Base-by-base conservation (phyloP, 257 asterid genomes). In the Nicotiana noctiflora region DNA sequence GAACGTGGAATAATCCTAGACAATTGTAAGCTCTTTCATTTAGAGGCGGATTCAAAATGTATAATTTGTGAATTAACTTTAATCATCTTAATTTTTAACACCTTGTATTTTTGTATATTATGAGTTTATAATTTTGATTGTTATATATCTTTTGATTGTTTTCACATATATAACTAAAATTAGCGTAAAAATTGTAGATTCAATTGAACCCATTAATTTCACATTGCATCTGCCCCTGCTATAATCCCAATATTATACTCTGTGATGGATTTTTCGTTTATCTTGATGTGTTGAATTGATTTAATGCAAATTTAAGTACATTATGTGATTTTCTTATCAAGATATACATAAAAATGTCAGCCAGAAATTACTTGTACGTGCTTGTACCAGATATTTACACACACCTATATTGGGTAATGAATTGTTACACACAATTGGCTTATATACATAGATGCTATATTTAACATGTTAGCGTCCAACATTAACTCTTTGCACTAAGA, bases 1-100 rank as follows among this genome's bases (percentile, higher is more conserved):
- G 52, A 37, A 11, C 40, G 56, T 68, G 32, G 6, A 34, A 67
- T 4, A 53, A 5, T n/a, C 55, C 31, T 68, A 37, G 76, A 19
- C 55, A 67, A n/a, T 2, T 67, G 9, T 19, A 67, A n/a, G 29
- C 10, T 67, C 18, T 68, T 19, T 19, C 56, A 0, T 68, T 5
- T 0, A 10, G 0, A 7, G 6, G 49, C 11, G 10, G 17, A 4
- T 37, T 2, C 10, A 34, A 0, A 0, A 40, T n/a, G 19, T 68
- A 40, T 68, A 19, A 19, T 19, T 19, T 5, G 44, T 40, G 76
- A 8, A 31, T 40, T 68, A 40, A n/a, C 25, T 1, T 68, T n/a
- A 37, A 68, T n/a, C 13, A 40, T 8, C 10, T 40, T 40, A 8
- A 40, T 68, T n/a, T 1, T 19, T 1, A 68, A 37, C 21, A 11